Evolutionary conservation across 331 rosid genomes (phyloP).

Genomic region (Cucumis variabilis): DNA sequence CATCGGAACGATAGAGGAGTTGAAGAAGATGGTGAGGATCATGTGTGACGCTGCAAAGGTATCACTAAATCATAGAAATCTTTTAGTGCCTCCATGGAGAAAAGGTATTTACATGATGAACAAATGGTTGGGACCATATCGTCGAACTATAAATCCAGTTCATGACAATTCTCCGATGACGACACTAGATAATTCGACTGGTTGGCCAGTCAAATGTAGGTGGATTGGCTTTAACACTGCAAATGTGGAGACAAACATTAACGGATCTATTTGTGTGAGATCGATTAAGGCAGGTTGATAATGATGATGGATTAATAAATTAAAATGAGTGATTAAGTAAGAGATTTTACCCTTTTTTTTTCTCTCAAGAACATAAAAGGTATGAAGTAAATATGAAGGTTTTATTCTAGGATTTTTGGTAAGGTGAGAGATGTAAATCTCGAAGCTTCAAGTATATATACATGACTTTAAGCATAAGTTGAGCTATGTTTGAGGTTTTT

Average conservation of each 20-base stretch:
- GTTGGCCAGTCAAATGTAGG: conserved; percentile 43
- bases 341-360: not conserved
- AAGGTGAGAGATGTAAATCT: too few relatives aligned
- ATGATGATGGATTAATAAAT: not conserved
- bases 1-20: conserved; percentile 57
- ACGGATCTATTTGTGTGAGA: conserved; percentile 39
- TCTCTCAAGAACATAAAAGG: not conserved
- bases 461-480: too few relatives aligned
- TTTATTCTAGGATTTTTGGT: too few relatives aligned
- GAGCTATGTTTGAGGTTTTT: too few relatives aligned
- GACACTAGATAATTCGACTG: not conserved
- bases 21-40: conserved; percentile 48
- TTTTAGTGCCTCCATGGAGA: conserved; percentile 82
- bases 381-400: not conserved
- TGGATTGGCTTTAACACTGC: conserved; percentile 56
- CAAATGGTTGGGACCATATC: conserved; percentile 69
- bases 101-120: conserved; percentile 67
- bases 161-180: conserved; percentile 35
- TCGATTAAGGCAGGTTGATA: not conserved
- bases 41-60: conserved; percentile 58
- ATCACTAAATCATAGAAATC: conserved; percentile 50
- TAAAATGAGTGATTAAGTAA: not conserved
- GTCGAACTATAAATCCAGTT: conserved; percentile 42
- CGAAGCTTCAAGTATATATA: too few relatives aligned
- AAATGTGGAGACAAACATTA: conserved; percentile 29